Conservation (phyloP, 1,284 basidiomycete species). For the Boletus mariae region DNA sequence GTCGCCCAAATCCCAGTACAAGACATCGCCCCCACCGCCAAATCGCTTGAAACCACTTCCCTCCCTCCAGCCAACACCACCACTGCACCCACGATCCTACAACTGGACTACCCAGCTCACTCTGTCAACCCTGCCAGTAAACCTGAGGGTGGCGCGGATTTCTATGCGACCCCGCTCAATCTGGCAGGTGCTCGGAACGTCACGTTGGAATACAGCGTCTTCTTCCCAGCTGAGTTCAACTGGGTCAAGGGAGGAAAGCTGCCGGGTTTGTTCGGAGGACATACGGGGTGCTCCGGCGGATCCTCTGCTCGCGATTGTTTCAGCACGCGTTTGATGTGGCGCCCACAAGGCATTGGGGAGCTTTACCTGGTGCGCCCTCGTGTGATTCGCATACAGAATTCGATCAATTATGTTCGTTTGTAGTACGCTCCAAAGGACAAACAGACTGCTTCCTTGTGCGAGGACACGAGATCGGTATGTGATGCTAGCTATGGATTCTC, state of each 20-base stretch:
- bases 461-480: conserved; percentile 56
- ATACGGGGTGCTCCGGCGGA: conserved; percentile 64
- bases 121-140: conserved; percentile 59
- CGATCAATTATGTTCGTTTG: conserved; percentile 4
- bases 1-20: conserved; percentile 45
- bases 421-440: conserved; percentile 65
- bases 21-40: conserved; percentile 27
- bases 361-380: conserved; percentile 60
- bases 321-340: conserved; percentile 76
- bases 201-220: conserved; percentile 59
- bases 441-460: conserved; percentile 57
- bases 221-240: conserved; percentile 61
- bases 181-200: conserved; percentile 48
- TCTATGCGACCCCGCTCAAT: conserved; percentile 61
- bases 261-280: conserved; percentile 71
- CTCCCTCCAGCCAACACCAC: conserved; percentile 19
- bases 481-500: conserved; percentile 64
- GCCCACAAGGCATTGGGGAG: conserved; percentile 56
- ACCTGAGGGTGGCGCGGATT: conserved; percentile 64
- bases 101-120: conserved; percentile 58
- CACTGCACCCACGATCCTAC: conserved; percentile 41
- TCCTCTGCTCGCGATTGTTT: conserved; percentile 61
- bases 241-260: conserved; percentile 71
- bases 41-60: conserved; percentile 3
- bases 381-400: not conserved